Conservation (phyloP, 306 rosid species). For the Fragaria ananassa region DNA sequence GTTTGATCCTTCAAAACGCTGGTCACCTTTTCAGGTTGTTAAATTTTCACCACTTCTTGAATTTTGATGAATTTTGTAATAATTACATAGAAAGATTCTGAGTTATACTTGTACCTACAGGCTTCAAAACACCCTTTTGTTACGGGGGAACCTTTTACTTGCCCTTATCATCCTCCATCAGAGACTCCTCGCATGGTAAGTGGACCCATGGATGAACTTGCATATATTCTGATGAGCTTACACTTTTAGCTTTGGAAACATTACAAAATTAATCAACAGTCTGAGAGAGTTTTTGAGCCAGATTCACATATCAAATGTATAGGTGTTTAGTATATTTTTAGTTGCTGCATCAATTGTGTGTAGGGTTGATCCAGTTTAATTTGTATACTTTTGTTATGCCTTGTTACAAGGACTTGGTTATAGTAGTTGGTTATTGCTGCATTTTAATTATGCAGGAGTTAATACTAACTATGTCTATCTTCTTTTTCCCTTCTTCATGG, state of each 20-base stretch:
- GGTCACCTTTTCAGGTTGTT: conserved; percentile 97
- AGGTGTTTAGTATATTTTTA: background rate
- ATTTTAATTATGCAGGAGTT: background rate
- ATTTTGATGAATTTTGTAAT: conserved; percentile 24
- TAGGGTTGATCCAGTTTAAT: background rate
- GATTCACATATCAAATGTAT: background rate
- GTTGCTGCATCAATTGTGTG: background rate
- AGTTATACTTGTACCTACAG: conserved; percentile 50
- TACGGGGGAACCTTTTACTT: conserved; percentile 94
- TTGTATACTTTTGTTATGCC: background rate
- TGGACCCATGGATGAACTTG: conserved; percentile 25
- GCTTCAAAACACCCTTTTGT: conserved; percentile 98
- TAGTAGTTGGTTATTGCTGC: background rate
- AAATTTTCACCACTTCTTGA: conserved; percentile 7
- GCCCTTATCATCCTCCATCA: conserved; percentile 75
- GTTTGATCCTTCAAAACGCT: conserved; percentile 93
- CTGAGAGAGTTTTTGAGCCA: background rate
- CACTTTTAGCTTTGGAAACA: conserved; percentile 1
- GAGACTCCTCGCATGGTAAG: conserved; percentile 93
- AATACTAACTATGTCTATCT: background rate
- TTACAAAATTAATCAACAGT: background rate
- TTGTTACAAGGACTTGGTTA: background rate
- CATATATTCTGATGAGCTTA: conserved; percentile 19
- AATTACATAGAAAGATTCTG: conserved; percentile 26
- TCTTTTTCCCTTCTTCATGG: background rate